A percentile compares a stretch with the other conserved stretches of the same genome.
Conservation (phyloP, 139 green algal genomes). For the Penium margaritaceum region DNA sequence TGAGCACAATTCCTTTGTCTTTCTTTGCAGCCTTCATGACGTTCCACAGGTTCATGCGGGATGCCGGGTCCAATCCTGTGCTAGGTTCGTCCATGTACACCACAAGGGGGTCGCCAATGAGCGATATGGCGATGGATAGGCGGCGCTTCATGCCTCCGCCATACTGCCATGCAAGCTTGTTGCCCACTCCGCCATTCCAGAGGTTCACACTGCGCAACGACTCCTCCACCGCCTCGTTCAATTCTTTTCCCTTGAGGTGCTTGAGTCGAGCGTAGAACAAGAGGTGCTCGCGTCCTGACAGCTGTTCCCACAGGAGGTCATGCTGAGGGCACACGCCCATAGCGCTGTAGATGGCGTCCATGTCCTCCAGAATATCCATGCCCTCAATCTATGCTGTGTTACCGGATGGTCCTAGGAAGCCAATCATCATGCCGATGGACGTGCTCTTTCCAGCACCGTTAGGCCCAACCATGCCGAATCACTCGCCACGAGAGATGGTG, state of each 20-base stretch:
- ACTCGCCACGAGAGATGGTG: slow-evolving; percentile 53
- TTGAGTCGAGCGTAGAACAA: slow-evolving; percentile 80
- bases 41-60: slow-evolving; percentile 63
- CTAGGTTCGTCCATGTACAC: slow-evolving; percentile 85
- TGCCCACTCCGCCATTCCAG: neutral
- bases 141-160: slow-evolving; percentile 51
- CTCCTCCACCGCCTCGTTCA: slow-evolving; percentile 11
- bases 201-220: slow-evolving; percentile 35
- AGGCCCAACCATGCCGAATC: slow-evolving; percentile 75
- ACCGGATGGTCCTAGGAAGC: slow-evolving; percentile 24
- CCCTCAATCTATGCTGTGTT: slow-evolving; percentile 33
- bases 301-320: slow-evolving; percentile 77
- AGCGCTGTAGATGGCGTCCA: slow-evolving; percentile 59
- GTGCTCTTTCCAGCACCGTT: slow-evolving; percentile 78
- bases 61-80: slow-evolving; percentile 75
- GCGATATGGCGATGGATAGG: slow-evolving; percentile 65
- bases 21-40: slow-evolving; percentile 58
- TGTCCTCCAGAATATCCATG: slow-evolving; percentile 49
- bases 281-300: slow-evolving; percentile 82
- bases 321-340: slow-evolving; percentile 69
- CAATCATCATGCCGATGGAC: slow-evolving; percentile 52
- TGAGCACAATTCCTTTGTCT: slow-evolving; percentile 73
- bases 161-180: slow-evolving; percentile 39
- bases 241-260: slow-evolving; percentile 47
- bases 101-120: slow-evolving; percentile 77